phyloP scores from a whole-genome alignment of 768 basidiomycete genomes.

The Leccinellum rugosiceps region DNA sequence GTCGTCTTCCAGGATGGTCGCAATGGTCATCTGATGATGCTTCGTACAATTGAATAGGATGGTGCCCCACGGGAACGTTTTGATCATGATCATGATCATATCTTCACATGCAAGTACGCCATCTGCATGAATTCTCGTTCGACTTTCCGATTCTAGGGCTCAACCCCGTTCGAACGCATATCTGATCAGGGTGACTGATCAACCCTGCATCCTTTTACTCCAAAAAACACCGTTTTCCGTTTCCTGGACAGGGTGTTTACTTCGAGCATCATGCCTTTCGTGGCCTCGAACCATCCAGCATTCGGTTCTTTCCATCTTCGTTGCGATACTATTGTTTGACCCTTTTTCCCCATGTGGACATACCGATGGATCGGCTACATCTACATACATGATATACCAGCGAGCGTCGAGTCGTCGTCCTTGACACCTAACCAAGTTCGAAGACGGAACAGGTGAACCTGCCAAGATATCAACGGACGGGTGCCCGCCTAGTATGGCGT shows the following conservation, averaged over 20 bases:
- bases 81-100: conserved; percentile 8
- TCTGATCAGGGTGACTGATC: background rate
- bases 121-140: background rate
- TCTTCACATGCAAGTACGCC: background rate
- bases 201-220: background rate
- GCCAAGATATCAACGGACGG: background rate
- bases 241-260: background rate
- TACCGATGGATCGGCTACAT: background rate
- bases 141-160: background rate
- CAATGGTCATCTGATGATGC: background rate
- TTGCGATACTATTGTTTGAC: background rate
- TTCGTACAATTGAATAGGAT: background rate
- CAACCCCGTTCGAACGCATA: background rate
- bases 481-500: background rate
- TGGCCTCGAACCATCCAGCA: background rate
- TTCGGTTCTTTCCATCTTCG: conserved; percentile 1
- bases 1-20: background rate
- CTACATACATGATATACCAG: background rate
- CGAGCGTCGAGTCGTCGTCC: background rate
- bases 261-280: background rate
- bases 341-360: background rate
- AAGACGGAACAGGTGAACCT: background rate
- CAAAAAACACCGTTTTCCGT: background rate
- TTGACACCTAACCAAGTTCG: background rate
- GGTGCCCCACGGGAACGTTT: background rate